Percentiles rank a stretch among this genome's conserved stretches.
phyloP scores from a whole-genome alignment of 176 grass and related monocot genomes.

The Oropetium thomaeum region DNA sequence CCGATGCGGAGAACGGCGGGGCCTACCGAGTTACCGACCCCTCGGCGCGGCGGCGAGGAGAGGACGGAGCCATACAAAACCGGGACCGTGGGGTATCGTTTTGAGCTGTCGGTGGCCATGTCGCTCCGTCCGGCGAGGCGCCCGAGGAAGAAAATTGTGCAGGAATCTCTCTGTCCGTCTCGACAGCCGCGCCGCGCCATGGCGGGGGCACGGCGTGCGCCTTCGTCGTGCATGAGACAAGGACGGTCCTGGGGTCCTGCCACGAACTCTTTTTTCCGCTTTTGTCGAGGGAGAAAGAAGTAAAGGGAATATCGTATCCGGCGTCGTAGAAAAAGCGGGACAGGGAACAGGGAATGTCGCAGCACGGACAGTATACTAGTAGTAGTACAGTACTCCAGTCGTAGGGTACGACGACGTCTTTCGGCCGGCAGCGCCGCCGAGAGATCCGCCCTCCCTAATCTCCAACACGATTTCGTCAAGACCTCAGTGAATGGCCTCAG shows the following conservation, averaged over 20 bases:
- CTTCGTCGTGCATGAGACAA: slow-evolving; percentile 2
- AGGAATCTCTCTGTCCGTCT: slow-evolving; percentile 7
- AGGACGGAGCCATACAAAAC: neutral
- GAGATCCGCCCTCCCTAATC: too few relatives aligned
- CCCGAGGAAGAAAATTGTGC: slow-evolving; percentile 19
- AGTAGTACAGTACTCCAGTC: too few relatives aligned
- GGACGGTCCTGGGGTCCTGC: neutral
- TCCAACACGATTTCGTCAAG: too few relatives aligned
- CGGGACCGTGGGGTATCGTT: neutral
- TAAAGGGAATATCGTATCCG: neutral
- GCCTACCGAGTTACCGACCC: neutral
- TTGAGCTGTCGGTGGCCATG: slow-evolving; percentile 13
- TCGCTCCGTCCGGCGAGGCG: neutral
- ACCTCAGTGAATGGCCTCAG: too few relatives aligned
- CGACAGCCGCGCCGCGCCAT: neutral
- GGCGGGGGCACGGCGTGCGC: neutral
- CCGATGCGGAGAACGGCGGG: slow-evolving; percentile 28
- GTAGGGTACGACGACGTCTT: neutral
- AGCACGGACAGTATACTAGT: neutral
- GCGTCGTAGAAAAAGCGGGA: neutral
- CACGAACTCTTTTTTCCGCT: slow-evolving; percentile 26
- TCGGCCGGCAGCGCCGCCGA: slow-evolving; percentile 8
- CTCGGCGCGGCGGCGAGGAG: neutral
- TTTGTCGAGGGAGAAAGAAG: neutral
- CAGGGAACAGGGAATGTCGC: neutral